Conservation (phyloP, 1,284 basidiomycete genomes). For the Ganoderma leucocontextum region DNA sequence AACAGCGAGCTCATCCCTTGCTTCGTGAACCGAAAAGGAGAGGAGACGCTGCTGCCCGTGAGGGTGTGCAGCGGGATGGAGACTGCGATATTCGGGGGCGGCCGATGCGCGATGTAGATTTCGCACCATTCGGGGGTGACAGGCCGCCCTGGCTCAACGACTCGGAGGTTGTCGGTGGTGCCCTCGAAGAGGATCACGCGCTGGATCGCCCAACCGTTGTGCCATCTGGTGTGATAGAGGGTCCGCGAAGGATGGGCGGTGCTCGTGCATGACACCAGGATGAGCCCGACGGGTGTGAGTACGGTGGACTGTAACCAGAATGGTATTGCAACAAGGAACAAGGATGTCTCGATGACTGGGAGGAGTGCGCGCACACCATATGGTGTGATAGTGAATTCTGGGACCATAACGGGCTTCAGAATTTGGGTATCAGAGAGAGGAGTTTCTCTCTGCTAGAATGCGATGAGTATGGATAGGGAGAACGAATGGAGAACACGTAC, state of each 20-base stretch:
- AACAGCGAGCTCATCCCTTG: not conserved
- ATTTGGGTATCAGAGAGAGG: not conserved
- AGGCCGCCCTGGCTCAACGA: not conserved
- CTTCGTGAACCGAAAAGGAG: not conserved
- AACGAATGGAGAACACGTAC: not conserved
- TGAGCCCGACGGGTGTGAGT: not conserved
- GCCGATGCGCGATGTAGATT: not conserved
- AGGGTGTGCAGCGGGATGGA: not conserved
- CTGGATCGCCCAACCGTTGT: slow-evolving; percentile 3
- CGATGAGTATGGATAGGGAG: not conserved
- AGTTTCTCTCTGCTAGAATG: not conserved
- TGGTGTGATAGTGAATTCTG: slow-evolving; percentile 7
- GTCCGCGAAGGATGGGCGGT: not conserved
- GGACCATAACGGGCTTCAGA: not conserved
- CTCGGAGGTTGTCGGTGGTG: not conserved
- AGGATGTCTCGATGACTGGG: not conserved
- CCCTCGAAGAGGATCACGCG: not conserved
- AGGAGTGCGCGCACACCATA: slow-evolving; percentile 8
- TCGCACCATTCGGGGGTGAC: not conserved
- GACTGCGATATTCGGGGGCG: not conserved
- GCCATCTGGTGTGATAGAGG: slow-evolving; percentile 2
- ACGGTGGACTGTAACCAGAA: not conserved
- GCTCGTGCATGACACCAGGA: not conserved
- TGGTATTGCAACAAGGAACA: not conserved
- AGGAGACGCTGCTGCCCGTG: not conserved